Percentiles rank a stretch among this genome's conserved stretches.
phyloP scores from a whole-genome alignment of 148 eudicot genomes.

The Polygonum maritimum region DNA sequence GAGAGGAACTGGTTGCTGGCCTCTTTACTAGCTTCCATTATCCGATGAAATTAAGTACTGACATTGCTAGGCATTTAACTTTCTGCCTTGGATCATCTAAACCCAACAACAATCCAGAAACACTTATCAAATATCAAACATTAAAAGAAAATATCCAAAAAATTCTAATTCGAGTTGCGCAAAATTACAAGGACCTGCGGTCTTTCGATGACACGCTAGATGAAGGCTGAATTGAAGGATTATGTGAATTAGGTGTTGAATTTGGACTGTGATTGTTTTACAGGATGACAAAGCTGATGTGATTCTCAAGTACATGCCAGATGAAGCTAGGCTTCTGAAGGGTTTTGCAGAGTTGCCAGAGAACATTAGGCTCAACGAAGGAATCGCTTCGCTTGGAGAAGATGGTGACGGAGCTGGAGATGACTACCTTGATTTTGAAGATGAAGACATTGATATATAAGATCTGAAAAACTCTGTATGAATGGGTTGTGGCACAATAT shows the following conservation, averaged over 20 bases:
- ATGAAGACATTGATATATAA: slow-evolving; percentile 97
- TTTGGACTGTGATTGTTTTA: not conserved
- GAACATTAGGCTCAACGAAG: slow-evolving; percentile 57
- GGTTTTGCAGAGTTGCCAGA: slow-evolving; percentile 65
- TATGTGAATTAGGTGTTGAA: not conserved
- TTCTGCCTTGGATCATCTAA: slow-evolving; percentile 48
- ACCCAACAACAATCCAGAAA: slow-evolving; percentile 4
- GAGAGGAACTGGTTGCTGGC: slow-evolving; percentile 62
- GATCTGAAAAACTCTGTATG: slow-evolving; percentile 21
- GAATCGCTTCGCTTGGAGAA: slow-evolving; percentile 61
- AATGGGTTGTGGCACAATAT: not conserved
- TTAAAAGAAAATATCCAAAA: not conserved
- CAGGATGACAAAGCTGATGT: slow-evolving; percentile 62
- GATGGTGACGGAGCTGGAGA: slow-evolving; percentile 59
- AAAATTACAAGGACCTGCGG: slow-evolving; percentile 24
- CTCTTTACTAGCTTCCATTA: slow-evolving; percentile 50
- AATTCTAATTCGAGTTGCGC: not conserved
- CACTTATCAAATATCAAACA: not conserved
- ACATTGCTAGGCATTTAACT: too few species aligned
- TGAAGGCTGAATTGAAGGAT: not conserved
- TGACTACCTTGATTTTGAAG: slow-evolving; percentile 80
- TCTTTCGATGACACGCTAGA: slow-evolving; percentile 43
- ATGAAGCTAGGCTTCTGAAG: slow-evolving; percentile 47
- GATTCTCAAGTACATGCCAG: slow-evolving; percentile 31
- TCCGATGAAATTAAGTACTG: too few species aligned